Base-by-base conservation (phyloP, 768 basidiomycete genomes). In the Strobilomyces dryophilus region DNA sequence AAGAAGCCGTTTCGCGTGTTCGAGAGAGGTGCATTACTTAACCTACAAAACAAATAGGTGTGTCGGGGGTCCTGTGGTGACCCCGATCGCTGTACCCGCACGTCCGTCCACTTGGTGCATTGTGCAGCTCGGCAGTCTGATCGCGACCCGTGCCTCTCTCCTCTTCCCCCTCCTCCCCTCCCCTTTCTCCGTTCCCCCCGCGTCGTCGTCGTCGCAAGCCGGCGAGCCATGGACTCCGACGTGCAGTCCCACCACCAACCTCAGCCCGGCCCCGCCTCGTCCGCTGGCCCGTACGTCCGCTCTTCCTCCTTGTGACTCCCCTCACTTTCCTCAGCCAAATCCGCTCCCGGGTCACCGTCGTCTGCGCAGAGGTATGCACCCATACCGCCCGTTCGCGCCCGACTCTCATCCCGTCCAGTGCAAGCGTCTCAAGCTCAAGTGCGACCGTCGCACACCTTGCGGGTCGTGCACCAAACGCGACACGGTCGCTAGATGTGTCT, bases 391-490 rank as follows among this genome's bases (percentile, higher is more conserved):
- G 8, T 27, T 14, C 53, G 10, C 35, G n/a, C 50, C 26, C 48
- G 52, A 2, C 1, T 17, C 44, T 61, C 3, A 66, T 36, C 35
- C 46, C 39, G 1, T 7, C 3, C 64, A 92, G 87, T 93, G 90
- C 74, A 92, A 92, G 68, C 87, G 90, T 5, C 77, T 92, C 49
- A 93, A 93, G 61, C 78, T 92, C 49, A 90, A 85, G 73, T 93
- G 90, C 64, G 90, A 92, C 71, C 75, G 90, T 36, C 79, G 84
- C 20, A 81, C 77, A 3, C 90, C 90, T 0, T 92, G 90, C 58
- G 81, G 82, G 1, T 84, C 83, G 26, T 92, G 91, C 60, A 77
- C 82, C 17, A 92, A 92, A 65, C 84, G 89, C 55, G 85, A 89
- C 63, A 89, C 87, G 0, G 79, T 86, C 11, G 72, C 74, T 4